Conservation (phyloP, 208 protist species). For the Angomonas desouzai region DNA sequence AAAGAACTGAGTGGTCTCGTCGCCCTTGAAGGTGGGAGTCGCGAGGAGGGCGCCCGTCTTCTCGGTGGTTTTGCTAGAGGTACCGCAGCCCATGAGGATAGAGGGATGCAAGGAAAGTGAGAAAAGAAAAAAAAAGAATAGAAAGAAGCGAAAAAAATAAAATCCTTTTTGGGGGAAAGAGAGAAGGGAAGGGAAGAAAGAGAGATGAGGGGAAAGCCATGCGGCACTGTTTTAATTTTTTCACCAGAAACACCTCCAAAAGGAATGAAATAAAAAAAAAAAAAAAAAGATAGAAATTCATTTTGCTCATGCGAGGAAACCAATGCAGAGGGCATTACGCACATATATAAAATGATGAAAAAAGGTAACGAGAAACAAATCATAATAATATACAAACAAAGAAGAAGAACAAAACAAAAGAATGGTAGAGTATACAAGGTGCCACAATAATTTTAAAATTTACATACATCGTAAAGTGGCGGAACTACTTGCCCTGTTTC, state of each 20-base stretch:
- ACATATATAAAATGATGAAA: too few species aligned
- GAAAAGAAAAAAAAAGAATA: slow-evolving; percentile 12
- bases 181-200: slow-evolving; percentile 15
- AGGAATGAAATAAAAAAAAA: too few species aligned
- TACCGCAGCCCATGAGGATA: slow-evolving; percentile 24
- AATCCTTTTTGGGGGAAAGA: slow-evolving; percentile 7
- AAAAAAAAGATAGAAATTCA: too few species aligned
- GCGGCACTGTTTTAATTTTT: too few species aligned
- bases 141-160: neutral
- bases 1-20: slow-evolving; percentile 46
- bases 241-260: too few species aligned
- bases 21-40: slow-evolving; percentile 22
- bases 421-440: slow-evolving; percentile 15
- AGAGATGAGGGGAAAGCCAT: too few species aligned
- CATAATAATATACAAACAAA: slow-evolving; percentile 15
- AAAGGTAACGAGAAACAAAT: too few species aligned
- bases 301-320: too few species aligned
- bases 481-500: too few species aligned
- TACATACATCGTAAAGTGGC: too few species aligned
- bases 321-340: too few species aligned
- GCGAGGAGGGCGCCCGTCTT: slow-evolving; percentile 9
- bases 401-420: slow-evolving; percentile 17
- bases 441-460: too few species aligned
- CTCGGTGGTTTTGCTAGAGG: neutral
- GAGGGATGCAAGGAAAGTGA: neutral